These are phyloP conservation scores for Chenopodium berlandieri DNA, from an alignment of 148 eudicot genomes.

Conservation along the genomic window DNA sequence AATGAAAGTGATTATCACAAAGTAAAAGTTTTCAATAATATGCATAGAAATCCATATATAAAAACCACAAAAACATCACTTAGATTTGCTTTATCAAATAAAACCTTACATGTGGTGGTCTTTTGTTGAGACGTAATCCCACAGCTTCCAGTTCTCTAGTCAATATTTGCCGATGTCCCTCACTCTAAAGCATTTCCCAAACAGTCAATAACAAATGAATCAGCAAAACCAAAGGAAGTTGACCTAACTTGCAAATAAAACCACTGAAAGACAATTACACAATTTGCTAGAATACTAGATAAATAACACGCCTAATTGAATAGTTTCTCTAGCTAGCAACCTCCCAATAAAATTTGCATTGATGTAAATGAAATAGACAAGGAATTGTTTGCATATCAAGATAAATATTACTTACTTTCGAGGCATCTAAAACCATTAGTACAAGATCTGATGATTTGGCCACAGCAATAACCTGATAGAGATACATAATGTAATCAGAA, in stretches of 20 bases:
- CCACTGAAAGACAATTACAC: background rate
- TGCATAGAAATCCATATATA: background rate
- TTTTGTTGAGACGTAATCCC: constrained; percentile 94
- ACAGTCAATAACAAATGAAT: constrained; percentile 17
- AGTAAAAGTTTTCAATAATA: background rate
- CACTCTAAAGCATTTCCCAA: constrained; percentile 61
- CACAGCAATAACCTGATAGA: constrained; percentile 94
- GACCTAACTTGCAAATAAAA: background rate
- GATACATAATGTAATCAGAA: constrained; percentile 20
- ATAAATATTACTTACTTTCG: constrained; percentile 66
- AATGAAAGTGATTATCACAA: background rate
- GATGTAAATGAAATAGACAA: background rate
- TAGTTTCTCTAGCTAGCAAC: background rate
- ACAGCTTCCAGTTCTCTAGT: constrained; percentile 98
- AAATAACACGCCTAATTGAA: background rate
- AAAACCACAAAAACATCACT: background rate
- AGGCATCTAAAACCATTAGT: constrained; percentile 98
- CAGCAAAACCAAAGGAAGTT: background rate
- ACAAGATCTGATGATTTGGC: constrained; percentile 98
- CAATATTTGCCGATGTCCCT: constrained; percentile 98
- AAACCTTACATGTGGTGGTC: constrained; percentile 80
- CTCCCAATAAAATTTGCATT: background rate
- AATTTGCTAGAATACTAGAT: background rate
- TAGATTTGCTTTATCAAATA: background rate
- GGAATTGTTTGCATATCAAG: background rate